Conservation (phyloP, 805 yeast species). For the Kockiozyma suomiensis region DNA sequence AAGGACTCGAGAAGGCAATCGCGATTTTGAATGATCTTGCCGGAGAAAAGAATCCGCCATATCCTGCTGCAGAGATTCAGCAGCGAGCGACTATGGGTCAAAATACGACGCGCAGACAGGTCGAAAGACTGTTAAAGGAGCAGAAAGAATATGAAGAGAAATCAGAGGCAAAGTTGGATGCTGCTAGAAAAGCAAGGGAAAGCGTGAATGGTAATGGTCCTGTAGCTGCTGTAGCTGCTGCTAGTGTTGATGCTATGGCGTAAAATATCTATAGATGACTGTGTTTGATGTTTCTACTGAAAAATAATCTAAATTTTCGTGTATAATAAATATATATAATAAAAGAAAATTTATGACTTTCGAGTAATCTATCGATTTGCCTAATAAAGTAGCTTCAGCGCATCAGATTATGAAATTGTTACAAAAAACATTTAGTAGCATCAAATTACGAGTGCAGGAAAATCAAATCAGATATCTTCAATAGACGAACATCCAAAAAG, state of each 20-base stretch:
- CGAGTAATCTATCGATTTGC: too few relatives aligned
- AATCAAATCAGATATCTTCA: too few relatives aligned
- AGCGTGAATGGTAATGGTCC: constrained; percentile 49
- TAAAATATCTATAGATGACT: not conserved
- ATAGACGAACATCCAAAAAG: too few relatives aligned
- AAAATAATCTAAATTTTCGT: too few relatives aligned
- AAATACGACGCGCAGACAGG: constrained; percentile 69
- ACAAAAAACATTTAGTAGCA: too few relatives aligned
- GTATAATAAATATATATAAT: not conserved
- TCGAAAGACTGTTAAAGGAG: constrained; percentile 69
- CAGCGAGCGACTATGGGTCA: constrained; percentile 87
- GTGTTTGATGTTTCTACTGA: too few relatives aligned
- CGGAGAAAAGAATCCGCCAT: constrained; percentile 67
- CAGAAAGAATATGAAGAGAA: constrained; percentile 68
- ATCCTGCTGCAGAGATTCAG: constrained; percentile 74
- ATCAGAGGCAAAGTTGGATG: constrained; percentile 63
- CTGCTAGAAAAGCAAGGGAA: constrained; percentile 68
- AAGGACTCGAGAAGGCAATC: constrained; percentile 66
- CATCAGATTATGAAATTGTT: too few relatives aligned
- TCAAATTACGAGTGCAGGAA: too few relatives aligned
- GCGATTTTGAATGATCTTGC: constrained; percentile 60
- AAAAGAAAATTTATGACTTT: too few relatives aligned
- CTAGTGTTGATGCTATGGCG: not conserved
- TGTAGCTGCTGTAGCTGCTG: not conserved
- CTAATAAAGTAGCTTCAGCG: too few relatives aligned